phyloP scores from a whole-genome alignment of 495 filamentous ascomycete species.

The Chaetomium fimeti region DNA sequence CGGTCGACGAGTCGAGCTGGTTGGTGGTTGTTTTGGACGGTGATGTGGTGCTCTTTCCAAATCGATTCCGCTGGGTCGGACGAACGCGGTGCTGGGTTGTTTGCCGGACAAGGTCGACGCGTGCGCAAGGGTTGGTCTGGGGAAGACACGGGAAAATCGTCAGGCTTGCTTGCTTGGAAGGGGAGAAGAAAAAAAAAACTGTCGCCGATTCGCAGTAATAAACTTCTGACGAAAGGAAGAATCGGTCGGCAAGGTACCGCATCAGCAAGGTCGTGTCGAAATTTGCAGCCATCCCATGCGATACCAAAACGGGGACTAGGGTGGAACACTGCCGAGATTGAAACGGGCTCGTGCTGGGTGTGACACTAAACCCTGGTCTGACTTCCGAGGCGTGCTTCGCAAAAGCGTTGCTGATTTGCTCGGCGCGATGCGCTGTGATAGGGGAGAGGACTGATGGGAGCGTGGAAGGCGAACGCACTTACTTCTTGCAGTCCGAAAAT shows the following conservation, averaged over 20 bases:
- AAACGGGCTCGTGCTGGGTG: conserved; percentile 38
- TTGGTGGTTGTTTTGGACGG: not conserved
- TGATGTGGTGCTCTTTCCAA: not conserved
- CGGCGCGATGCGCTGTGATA: conserved; percentile 24
- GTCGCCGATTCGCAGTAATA: conserved; percentile 25
- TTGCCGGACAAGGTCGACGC: not conserved
- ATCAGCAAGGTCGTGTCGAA: conserved; percentile 26
- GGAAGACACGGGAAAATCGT: not conserved
- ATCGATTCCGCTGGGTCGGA: not conserved
- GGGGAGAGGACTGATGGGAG: not conserved
- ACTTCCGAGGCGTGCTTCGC: conserved; percentile 27
- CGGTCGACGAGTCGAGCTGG: not conserved
- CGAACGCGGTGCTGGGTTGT: conserved; percentile 1
- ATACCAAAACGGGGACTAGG: conserved; percentile 38
- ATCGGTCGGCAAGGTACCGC: not conserved
- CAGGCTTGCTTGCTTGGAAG: not conserved
- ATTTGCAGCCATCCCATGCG: conserved; percentile 39
- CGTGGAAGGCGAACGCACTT: conserved; percentile 9
- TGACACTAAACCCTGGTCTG: conserved; percentile 23
- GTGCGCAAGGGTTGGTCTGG: conserved; percentile 3
- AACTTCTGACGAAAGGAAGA: conserved; percentile 23
- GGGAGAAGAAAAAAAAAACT: not conserved
- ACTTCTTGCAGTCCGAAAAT: conserved; percentile 19
- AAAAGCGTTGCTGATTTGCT: conserved; percentile 26
- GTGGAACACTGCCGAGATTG: conserved; percentile 47